phyloP scores from a whole-genome alignment of 2,329 filamentous ascomycete genomes.

The Elsinoe australis region DNA sequence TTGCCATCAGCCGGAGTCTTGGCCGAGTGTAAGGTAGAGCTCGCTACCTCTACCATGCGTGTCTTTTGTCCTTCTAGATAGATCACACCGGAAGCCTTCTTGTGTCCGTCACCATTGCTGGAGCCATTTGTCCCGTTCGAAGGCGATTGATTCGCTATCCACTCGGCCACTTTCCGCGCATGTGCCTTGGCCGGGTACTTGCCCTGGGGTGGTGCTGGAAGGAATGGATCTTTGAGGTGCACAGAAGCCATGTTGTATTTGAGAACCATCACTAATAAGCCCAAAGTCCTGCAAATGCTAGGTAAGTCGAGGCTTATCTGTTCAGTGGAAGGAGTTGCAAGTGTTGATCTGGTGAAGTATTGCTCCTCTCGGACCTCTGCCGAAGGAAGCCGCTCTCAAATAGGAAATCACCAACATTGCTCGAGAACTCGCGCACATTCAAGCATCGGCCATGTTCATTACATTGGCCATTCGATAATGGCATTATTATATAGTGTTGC shows the following conservation, averaged over 20 bases:
- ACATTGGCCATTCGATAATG: constrained; percentile 11
- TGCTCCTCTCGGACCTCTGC: not conserved
- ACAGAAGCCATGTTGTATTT: constrained; percentile 7
- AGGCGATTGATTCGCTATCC: constrained; percentile 43
- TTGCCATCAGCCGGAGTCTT: not conserved
- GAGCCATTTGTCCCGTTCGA: constrained; percentile 42
- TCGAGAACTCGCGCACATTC: no score
- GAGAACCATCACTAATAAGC: not conserved
- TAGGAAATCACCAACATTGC: no score
- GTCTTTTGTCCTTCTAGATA: constrained; percentile 84
- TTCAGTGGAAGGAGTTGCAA: not conserved
- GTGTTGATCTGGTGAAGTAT: not conserved
- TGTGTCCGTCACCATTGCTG: no score
- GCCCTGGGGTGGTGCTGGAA: constrained; percentile 33
- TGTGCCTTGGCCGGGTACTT: constrained; percentile 82
- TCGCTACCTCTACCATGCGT: constrained; percentile 60
- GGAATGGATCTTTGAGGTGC: constrained; percentile 25
- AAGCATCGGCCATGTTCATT: no score
- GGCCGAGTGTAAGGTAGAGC: constrained; percentile 10
- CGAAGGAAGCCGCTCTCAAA: not conserved
- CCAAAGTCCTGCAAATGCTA: no score
- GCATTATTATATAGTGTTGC: constrained; percentile 8
- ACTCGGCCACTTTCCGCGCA: constrained; percentile 72
- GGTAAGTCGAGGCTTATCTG: not conserved
- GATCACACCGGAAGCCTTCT: constrained; percentile 57